Percentiles rank a stretch among this genome's conserved stretches.
phyloP scores from a whole-genome alignment of 352 stramenopile genomes.

The Phytophthora brassicae region DNA sequence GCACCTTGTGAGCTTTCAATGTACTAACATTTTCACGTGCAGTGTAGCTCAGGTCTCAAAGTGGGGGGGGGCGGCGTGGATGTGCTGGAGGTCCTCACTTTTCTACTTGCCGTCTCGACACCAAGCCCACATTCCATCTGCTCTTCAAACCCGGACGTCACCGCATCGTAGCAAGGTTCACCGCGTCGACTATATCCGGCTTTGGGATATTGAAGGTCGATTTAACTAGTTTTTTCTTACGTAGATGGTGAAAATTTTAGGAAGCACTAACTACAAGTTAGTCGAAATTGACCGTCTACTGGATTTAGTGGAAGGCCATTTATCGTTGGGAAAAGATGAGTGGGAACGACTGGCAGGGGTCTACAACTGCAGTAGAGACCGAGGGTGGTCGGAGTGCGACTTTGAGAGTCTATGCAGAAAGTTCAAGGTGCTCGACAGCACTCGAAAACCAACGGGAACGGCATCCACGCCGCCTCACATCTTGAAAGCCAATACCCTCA shows the following conservation, averaged over 20 bases:
- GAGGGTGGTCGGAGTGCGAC: background rate
- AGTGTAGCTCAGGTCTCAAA: background rate
- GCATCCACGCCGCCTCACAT: background rate
- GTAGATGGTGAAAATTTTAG: background rate
- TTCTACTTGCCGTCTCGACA: background rate
- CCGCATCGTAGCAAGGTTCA: background rate
- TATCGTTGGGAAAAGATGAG: background rate
- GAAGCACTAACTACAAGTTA: constrained; percentile 3
- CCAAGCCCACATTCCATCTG: background rate
- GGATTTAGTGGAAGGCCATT: background rate
- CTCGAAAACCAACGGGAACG: constrained; percentile 1
- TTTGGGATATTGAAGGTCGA: background rate
- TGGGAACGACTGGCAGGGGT: background rate
- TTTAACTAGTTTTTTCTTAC: background rate
- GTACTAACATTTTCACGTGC: background rate
- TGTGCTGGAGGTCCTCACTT: background rate
- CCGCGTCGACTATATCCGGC: background rate
- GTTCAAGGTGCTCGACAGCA: constrained; percentile 4
- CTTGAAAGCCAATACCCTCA: background rate
- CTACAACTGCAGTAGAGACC: background rate
- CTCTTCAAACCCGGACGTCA: background rate
- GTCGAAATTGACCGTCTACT: background rate
- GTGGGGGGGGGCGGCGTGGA: background rate
- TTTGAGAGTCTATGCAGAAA: constrained; percentile 7
- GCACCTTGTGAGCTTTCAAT: background rate